Evolutionary conservation across 176 grass and related monocot species (phyloP), one percentile per base, ranked within the genome.

Genomic region (Oryza glumipatula): DNA sequence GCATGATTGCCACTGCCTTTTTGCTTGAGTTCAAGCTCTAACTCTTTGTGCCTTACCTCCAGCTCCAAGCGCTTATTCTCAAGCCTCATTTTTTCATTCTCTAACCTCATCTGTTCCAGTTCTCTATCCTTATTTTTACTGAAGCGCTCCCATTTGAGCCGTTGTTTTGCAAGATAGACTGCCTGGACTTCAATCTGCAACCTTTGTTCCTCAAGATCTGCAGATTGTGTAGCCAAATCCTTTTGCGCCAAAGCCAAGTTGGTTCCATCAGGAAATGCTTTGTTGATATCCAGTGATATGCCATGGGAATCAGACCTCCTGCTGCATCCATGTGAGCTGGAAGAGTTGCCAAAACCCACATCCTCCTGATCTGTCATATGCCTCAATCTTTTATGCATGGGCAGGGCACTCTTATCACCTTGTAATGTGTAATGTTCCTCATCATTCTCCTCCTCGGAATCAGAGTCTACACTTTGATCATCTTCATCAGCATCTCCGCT

Each of bases 121-220:
- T 94, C 93, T 44, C 61, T 83, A 51, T 94, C 93, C 86, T 94
- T 90, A 79, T 83, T 90, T 13, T 92, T 90, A 70, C 85, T 74
- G 32, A 90, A 88, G 10, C 10, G 35, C 68, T 86, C 87, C 90
- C 90, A 94, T 79, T 94, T 90, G 82, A 90, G 77, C 26, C 74
- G 75, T 73, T 83, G 82, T 48, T 81, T 87, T 76, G 88, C 79
- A 49, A 92, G 85, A 51, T 90, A 85, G 70, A 94, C 66, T 39
- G 73, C 77, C 88, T 90, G 69, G 77, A 74, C 72, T 88, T 92
- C 70, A 80, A 94, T 90, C 36, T 86, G 79, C 79, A 83, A 65
- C 16, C 70, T 78, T 52, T 86, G 76, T 77, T 77, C 84, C 76
- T 87, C 76, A 80, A 92, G 80, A 28, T 88, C 87, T 47, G 68